Conservation (phyloP, 441 rosid species). For the Populus hybrid region DNA sequence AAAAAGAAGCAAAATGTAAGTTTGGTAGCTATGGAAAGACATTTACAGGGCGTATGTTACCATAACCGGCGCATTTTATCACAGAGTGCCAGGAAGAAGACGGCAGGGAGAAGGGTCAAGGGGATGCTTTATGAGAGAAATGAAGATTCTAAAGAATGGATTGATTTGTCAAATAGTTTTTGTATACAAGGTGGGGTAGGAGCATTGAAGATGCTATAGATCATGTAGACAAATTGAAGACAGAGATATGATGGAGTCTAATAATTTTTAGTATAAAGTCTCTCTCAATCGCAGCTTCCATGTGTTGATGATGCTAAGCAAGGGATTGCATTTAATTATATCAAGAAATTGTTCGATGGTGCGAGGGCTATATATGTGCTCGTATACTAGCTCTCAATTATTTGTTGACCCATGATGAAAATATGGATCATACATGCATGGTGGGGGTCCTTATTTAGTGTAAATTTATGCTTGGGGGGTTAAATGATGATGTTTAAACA, state of each 20-base stretch:
- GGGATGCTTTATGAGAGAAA: neutral
- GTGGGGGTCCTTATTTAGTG: neutral
- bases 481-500: conserved; percentile 10
- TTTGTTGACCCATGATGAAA: neutral
- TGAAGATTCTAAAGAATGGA: neutral
- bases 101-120: conserved; percentile 7
- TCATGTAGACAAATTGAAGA: conserved; percentile 23
- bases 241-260: conserved; percentile 14
- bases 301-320: conserved; percentile 12
- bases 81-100: neutral
- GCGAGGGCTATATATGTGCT: neutral
- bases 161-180: neutral
- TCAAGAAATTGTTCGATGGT: neutral
- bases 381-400: neutral
- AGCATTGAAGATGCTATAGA: conserved; percentile 14
- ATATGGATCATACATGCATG: neutral
- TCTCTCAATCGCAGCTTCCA: conserved; percentile 19
- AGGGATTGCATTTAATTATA: conserved; percentile 11
- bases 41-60: neutral
- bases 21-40: too few species aligned
- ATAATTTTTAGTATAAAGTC: conserved; percentile 23
- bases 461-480: neutral
- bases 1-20: too few species aligned
- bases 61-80: neutral
- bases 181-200: conserved; percentile 14